phyloP scores from a whole-genome alignment of 805 yeast genomes.

The Wickerhamomyces chaumierensis region DNA sequence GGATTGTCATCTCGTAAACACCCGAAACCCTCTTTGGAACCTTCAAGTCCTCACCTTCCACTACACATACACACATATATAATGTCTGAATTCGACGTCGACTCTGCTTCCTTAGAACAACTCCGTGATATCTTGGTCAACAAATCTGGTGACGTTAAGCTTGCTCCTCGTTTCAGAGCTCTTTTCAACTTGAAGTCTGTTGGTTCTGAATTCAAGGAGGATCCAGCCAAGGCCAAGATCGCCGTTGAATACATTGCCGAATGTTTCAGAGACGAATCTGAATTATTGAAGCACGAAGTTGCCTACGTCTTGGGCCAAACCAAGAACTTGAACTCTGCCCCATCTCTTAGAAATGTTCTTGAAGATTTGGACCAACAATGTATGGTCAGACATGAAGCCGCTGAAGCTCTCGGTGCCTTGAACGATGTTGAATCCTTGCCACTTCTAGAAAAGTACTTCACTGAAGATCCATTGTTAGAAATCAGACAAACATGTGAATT shows the following conservation, averaged over 20 bases:
- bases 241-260: conserved; percentile 80
- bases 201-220: conserved; percentile 59
- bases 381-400: conserved; percentile 99
- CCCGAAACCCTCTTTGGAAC: background rate
- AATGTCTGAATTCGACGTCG: conserved; percentile 21
- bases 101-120: conserved; percentile 40
- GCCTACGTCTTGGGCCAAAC: conserved; percentile 97
- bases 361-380: conserved; percentile 58
- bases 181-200: conserved; percentile 79
- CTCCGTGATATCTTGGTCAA: conserved; percentile 62
- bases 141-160: conserved; percentile 53
- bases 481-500: conserved; percentile 96
- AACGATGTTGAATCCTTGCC: conserved; percentile 69
- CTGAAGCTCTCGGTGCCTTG: conserved; percentile 95
- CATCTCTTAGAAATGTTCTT: conserved; percentile 63
- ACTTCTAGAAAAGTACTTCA: conserved; percentile 49
- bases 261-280: conserved; percentile 71
- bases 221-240: conserved; percentile 40
- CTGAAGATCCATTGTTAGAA: conserved; percentile 72
- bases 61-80: background rate
- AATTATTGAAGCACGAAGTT: conserved; percentile 91
- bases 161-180: conserved; percentile 89
- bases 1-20: background rate
- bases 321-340: conserved; percentile 68
- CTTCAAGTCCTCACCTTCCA: background rate